Conservation (phyloP, 441 rosid species). For the Syzygium syzygioides region DNA sequence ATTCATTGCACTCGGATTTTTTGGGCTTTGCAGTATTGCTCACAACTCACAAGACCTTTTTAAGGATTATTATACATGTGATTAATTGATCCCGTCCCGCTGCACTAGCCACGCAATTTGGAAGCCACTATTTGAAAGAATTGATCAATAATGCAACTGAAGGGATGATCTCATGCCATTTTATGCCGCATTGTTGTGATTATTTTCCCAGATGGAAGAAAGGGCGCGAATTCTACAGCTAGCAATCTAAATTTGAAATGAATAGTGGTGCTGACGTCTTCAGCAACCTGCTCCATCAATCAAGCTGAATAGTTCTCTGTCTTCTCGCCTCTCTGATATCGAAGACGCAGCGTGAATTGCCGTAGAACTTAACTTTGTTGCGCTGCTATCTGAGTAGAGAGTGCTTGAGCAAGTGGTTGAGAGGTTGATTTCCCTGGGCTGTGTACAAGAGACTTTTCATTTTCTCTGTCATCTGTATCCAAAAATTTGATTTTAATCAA, state of each 20-base stretch:
- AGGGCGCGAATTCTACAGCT: not conserved
- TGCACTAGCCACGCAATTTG: not conserved
- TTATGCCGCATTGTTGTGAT: not conserved
- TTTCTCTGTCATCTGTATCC: constrained; percentile 53
- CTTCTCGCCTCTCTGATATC: not conserved
- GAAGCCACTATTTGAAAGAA: not conserved
- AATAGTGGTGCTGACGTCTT: not conserved
- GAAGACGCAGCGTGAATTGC: not conserved
- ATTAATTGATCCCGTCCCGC: not conserved
- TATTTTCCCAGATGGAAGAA: not conserved
- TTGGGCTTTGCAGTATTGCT: not conserved
- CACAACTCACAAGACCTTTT: not conserved
- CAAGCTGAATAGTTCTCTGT: not conserved
- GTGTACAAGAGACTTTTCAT: constrained; percentile 54
- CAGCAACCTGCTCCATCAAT: not conserved
- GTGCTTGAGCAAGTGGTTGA: constrained; percentile 53
- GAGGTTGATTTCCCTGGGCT: constrained; percentile 58
- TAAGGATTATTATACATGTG: not conserved
- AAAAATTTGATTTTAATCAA: not conserved
- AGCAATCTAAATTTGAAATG: not conserved
- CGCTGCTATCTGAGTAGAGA: constrained; percentile 52
- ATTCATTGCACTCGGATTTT: not conserved
- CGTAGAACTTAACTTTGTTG: not conserved
- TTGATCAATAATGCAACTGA: not conserved
- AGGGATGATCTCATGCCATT: not conserved